Percentiles rank a stretch among this genome's conserved stretches.
phyloP scores from a whole-genome alignment of 2,329 filamentous ascomycete genomes.

The Monilinia laxa region DNA sequence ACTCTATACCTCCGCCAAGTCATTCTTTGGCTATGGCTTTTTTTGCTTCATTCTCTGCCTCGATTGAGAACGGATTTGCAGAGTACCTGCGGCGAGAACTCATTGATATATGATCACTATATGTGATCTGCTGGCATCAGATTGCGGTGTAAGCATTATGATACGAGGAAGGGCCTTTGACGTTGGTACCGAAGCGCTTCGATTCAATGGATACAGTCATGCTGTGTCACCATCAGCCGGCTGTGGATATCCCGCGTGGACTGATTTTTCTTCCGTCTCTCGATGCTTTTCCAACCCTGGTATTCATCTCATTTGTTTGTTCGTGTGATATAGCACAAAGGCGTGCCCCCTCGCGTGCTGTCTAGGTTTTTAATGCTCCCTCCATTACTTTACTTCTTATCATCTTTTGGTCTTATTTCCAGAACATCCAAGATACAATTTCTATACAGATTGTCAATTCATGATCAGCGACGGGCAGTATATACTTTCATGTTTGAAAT shows the following conservation, averaged over 20 bases:
- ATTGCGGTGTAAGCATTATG: constrained; percentile 13
- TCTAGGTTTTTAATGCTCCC: background rate
- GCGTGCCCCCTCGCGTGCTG: background rate
- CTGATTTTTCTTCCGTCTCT: background rate
- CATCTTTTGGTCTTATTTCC: background rate
- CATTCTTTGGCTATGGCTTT: constrained; percentile 55
- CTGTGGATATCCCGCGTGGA: background rate
- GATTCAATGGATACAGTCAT: background rate
- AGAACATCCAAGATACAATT: no score
- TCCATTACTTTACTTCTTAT: background rate
- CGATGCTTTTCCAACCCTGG: background rate
- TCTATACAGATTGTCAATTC: background rate
- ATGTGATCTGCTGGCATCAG: background rate
- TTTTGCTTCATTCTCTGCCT: constrained; percentile 60
- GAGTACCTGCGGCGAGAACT: constrained; percentile 49
- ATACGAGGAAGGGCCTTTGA: constrained; percentile 6
- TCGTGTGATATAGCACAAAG: background rate
- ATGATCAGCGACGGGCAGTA: background rate
- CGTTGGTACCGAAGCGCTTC: background rate
- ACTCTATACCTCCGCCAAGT: constrained; percentile 48
- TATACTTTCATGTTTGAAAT: background rate
- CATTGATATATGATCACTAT: constrained; percentile 16
- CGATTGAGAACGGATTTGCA: constrained; percentile 55
- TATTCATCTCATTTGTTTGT: background rate
- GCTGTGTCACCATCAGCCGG: constrained; percentile 1